Evolutionary conservation across 179 eudicot species (phyloP), one percentile per base, ranked within the genome.

Genomic region (Beta lomatogona): DNA sequence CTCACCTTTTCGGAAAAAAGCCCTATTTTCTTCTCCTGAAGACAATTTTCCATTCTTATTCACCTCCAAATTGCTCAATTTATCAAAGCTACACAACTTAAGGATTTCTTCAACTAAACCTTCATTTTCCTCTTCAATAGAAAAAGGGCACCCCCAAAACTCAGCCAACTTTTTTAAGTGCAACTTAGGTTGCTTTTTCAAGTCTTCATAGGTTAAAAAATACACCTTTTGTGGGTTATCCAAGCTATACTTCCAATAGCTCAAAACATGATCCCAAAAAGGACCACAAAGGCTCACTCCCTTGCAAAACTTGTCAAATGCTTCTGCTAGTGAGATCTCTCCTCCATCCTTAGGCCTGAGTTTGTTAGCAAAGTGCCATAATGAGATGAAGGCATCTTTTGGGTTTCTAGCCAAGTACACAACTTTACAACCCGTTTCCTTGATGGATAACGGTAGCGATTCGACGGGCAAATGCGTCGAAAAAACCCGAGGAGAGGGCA

Each of bases 381-480:
- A 19, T 21, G 89, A 87, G 77, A 87, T 67, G 74, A 83, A 85
- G 1, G 85, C 80, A 76, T 87, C 89, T 41, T 72, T 80, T 9
- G 89, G 89, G 36, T 87, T 73, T 83, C 88, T 85, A 76, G 81
- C 85, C 21, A 87, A 63, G 77, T 83, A 87, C 77, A 87, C 88
- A 15, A 85, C 55, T 57, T 78, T 87, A n/a, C 84, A 83, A 19
- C 79, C 83, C 48, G 83, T 75, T 22, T 77, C 70, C 65, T 14
- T 53, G 9, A 85, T 75, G 36, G 89, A 87, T 19, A 4, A 19
- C 18, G 89, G 88, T 36, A 88, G 46, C 0, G 88, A 85, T 0
- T 9, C 61, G 14, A 71, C 14, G 0, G 89, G 88, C 6, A 86
- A 12, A 65, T 89, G 92, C 71, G 89, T 81, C 0, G 88, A 36